phyloP scores from a whole-genome alignment of 2,329 filamentous ascomycete genomes.

The Verticillium nubilum region DNA sequence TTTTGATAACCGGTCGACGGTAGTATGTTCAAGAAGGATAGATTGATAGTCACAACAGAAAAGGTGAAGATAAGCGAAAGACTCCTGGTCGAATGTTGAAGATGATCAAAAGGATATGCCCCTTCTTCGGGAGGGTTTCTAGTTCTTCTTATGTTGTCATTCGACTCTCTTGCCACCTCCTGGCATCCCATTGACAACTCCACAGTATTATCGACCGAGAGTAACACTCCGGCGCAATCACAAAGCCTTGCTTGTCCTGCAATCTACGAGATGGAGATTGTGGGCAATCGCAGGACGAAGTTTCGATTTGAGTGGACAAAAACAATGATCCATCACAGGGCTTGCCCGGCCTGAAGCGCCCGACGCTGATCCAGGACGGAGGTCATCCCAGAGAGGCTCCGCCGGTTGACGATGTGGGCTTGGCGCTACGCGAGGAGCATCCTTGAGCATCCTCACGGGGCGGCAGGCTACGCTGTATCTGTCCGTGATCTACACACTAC shows the following conservation, averaged over 20 bases:
- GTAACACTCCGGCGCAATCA: neutral
- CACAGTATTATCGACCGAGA: neutral
- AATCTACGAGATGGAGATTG: neutral
- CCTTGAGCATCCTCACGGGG: neutral
- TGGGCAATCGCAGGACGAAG: neutral
- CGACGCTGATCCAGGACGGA: neutral
- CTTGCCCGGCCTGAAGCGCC: neutral
- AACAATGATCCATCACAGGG: neutral
- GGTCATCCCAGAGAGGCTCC: neutral
- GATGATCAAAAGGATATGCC: neutral
- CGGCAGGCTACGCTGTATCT: neutral
- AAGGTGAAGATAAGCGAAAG: neutral
- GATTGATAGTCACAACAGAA: neutral
- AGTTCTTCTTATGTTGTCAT: neutral
- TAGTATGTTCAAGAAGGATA: neutral
- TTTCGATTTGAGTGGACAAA: neutral
- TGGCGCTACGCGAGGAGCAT: neutral
- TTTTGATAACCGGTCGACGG: constrained; percentile 1
- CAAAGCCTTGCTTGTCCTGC: neutral
- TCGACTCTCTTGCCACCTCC: neutral
- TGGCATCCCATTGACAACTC: neutral
- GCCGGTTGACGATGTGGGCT: neutral
- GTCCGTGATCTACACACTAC: neutral
- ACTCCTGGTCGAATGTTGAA: constrained; percentile 1
- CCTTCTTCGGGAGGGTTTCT: neutral